Evolutionary conservation across 2,329 filamentous ascomycete species (phyloP), one percentile per base, ranked within the genome.

Genomic region (Sporothrix dimorphospora): DNA sequence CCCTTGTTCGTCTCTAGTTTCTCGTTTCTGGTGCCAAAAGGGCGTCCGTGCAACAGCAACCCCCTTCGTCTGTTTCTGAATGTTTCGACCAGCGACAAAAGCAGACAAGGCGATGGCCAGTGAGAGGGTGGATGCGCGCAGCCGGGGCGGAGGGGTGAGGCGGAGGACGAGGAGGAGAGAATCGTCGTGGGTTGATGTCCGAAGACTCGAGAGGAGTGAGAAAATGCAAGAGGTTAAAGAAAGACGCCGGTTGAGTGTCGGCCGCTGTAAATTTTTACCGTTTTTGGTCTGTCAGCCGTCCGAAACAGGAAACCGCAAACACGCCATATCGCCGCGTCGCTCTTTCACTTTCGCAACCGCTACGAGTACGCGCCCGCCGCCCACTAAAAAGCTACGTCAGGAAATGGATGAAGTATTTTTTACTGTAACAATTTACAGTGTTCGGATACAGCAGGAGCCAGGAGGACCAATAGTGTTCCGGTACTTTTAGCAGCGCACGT

Each of bases 61-160:
- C 40, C 45, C 27, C 71, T 51, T 59, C 24, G 34, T 34, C 45
- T 73, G 51, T 68, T 71, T 53, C 42, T 47, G 63, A 51, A 69
- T 73, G 69, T 71, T 73, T 73, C 72, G 72, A 72, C 65, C 55
- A 69, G 66, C 42, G 69, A 63, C 55, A 21, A 53, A 72, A 65
- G 49, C 30, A 55, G 59, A 59, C 55, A 53, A 42, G 51, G 38
- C 14, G 30, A 12, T 24, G 59, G 59, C n/a, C 59, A 45, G 38
- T 45, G 38, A 19, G 59, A 42, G 34, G 34, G n/a, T 34, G 16
- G 12, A 27, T n/a, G 59, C 30, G 30, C 30, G 30, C 30, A 34
- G 5, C 19, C 19, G 70, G 59, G 61, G 24, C 21, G 40, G 21
- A 11, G 30, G 27, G 68, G 24, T 30, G 38, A 7, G 49, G 6